A percentile compares a stretch with the other conserved stretches of the same genome.
phyloP scores from a whole-genome alignment of 192 early-diverging fungal species.

The Thoreauomyces humboldtii region DNA sequence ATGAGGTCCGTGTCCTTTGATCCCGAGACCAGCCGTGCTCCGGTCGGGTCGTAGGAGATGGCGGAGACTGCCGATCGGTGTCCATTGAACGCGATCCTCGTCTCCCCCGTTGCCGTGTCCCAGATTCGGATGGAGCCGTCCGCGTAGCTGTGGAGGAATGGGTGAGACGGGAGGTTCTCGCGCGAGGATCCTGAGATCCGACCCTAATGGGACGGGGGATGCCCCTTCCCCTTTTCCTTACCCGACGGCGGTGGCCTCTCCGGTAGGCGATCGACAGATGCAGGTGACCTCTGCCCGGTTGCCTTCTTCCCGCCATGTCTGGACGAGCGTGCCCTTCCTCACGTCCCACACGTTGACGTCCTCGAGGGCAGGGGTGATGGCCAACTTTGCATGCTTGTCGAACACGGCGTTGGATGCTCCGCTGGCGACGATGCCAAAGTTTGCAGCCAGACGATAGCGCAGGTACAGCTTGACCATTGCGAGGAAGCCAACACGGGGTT shows the following conservation, averaged over 20 bases:
- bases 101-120: conserved; percentile 49
- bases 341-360: conserved; percentile 81
- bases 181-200: no score
- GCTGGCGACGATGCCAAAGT: conserved; percentile 83
- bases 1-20: conserved; percentile 92
- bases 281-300: conserved; percentile 85
- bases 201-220: no score
- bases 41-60: conserved; percentile 75
- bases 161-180: no score
- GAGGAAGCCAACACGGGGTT: no score
- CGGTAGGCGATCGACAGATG: conserved; percentile 61
- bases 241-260: conserved; percentile 83
- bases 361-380: conserved; percentile 81
- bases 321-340: conserved; percentile 72
- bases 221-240: no score
- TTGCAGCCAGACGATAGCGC: conserved; percentile 68
- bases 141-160: conserved; percentile 64
- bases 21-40: conserved; percentile 84
- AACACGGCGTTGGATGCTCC: conserved; percentile 68
- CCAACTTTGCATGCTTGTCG: conserved; percentile 66
- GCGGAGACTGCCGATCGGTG: conserved; percentile 85
- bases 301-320: conserved; percentile 75
- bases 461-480: conserved; percentile 46
- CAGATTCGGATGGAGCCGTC: conserved; percentile 94
- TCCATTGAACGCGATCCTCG: conserved; percentile 77